A percentile compares a stretch with the other conserved stretches of the same genome.
Evolutionary conservation across 1,284 basidiomycete species (phyloP).

Genomic region (Chondrostereum purpureum): DNA sequence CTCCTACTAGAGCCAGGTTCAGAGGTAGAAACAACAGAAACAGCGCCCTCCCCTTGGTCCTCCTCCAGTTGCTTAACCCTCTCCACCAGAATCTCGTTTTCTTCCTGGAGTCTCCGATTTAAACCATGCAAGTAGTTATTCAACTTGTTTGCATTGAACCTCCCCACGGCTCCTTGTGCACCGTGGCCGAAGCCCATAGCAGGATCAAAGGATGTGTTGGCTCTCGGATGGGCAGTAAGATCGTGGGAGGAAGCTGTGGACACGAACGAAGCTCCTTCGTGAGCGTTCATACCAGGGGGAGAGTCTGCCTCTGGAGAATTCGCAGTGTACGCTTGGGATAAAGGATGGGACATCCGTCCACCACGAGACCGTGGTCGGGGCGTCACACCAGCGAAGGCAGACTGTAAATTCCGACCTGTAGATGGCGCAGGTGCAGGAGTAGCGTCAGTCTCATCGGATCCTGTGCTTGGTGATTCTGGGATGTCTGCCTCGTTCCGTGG

Average conservation of each 20-base stretch:
- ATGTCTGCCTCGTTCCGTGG: constrained; percentile 32
- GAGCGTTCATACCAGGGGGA: constrained; percentile 14
- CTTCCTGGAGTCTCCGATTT: constrained; percentile 73
- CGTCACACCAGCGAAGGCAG: constrained; percentile 57
- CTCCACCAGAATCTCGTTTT: constrained; percentile 61
- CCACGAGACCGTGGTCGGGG: constrained; percentile 40
- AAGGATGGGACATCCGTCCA: constrained; percentile 51
- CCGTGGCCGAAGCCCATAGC: constrained; percentile 58
- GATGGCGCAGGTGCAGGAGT: constrained; percentile 15
- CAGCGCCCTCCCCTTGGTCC: constrained; percentile 21
- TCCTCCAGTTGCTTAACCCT: constrained; percentile 43
- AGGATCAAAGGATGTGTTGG: constrained; percentile 80
- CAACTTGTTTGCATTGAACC: constrained; percentile 77
- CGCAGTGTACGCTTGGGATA: constrained; percentile 41
- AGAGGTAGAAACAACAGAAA: constrained; percentile 11
- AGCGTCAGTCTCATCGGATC: constrained; percentile 27
- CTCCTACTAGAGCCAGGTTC: constrained; percentile 15
- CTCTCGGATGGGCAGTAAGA: constrained; percentile 70
- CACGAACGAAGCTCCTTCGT: constrained; percentile 50
- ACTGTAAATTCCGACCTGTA: constrained; percentile 28
- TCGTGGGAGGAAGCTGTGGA: constrained; percentile 82
- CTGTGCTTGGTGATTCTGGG: constrained; percentile 25
- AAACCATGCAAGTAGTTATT: constrained; percentile 78
- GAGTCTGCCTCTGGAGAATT: constrained; percentile 30
- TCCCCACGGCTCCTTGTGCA: constrained; percentile 49